Percentiles rank a stretch among this genome's conserved stretches.
Conservation (phyloP, 768 basidiomycete species). For the Suillus paluster region DNA sequence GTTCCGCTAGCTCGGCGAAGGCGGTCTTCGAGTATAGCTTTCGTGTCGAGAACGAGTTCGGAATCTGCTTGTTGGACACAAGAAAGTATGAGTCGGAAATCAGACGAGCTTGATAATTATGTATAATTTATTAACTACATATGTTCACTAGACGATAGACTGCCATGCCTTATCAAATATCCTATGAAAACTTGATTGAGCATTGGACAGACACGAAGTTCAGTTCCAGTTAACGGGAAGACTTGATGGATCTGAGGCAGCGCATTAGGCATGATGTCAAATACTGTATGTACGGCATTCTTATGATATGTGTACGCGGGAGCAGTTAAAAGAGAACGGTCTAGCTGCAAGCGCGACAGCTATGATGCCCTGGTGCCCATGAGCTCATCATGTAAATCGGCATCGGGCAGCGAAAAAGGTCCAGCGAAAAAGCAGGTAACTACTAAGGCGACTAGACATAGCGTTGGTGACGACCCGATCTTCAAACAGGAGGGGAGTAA, state of each 20-base stretch:
- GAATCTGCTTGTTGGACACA: neutral
- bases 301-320: neutral
- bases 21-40: conserved; percentile 7
- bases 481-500: neutral
- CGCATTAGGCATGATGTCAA: neutral
- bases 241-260: neutral
- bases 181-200: neutral
- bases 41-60: neutral
- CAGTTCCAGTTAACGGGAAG: neutral
- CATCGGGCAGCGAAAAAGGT: neutral
- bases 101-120: neutral
- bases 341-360: neutral
- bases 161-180: neutral
- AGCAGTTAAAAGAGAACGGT: neutral
- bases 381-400: neutral
- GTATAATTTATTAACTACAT: neutral
- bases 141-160: neutral
- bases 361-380: neutral
- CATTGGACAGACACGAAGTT: neutral
- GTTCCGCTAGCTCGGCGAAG: neutral
- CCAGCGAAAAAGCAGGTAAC: neutral
- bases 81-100: neutral
- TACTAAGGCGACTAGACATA: neutral
- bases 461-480: neutral
- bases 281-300: neutral